Evolutionary conservation across 2,329 filamentous ascomycete genomes (phyloP), one percentile per base, ranked within the genome.

Genomic region (Colletotrichum trifolii): DNA sequence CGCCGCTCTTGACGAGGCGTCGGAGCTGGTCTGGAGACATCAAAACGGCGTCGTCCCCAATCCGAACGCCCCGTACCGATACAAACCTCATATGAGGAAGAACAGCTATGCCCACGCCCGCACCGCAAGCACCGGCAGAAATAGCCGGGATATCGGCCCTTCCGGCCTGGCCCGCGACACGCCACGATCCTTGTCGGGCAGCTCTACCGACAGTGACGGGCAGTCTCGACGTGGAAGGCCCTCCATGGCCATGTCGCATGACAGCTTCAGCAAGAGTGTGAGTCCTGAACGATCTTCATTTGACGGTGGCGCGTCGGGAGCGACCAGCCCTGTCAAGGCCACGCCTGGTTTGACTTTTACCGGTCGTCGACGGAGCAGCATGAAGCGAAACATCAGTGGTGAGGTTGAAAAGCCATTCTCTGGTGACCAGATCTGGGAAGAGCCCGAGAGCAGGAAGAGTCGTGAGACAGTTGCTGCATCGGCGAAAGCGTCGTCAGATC

Each of bases 341-440:
- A 46, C 54, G 4, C 52, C 56, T 25, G 57, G 52, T 33, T n/a
- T 60, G 17, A 17, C 48, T n/a, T 46, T 45, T 8, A 34, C 64
- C 4, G 74, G 81, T 33, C 82, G 87, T 45, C 86, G 85, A 39
- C 88, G 88, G 68, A 90, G 88, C 71, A 90, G 88, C 70, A 82
- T 87, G 71, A 89, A 87, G 76, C 85, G 91, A 66, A 91, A 91
- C 69, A 85, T 89, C 71, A 93, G 90, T 73, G 90, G 89, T 17
- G 89, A 91, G 72, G 79, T 89, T 64, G 81, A 85, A 69, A 86
- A 83, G 58, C 85, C 89, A 2, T 94, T 93, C 74, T 90, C 89
- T 2, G 87, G 89, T 39, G 91, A 94, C 73, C 89, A 92, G 73
- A 94, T 97, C 66, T 97, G 93, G 83, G 94, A 97, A 76, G 95